Conservation (phyloP, 2,329 filamentous ascomycete genomes). For the Botrytis byssoidea region DNA sequence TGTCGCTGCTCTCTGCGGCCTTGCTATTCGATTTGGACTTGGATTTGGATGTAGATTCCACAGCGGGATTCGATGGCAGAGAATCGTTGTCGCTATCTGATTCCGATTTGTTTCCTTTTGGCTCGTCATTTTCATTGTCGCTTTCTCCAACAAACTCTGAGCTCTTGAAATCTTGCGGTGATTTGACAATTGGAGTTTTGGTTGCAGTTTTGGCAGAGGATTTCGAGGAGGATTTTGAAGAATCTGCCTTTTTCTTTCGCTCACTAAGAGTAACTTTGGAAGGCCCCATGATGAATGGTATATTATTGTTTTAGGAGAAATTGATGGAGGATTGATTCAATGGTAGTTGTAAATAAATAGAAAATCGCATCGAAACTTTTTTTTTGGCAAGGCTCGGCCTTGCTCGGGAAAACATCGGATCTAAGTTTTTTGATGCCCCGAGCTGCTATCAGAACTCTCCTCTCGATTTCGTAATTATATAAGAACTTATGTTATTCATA, state of each 20-base stretch:
- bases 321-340: slow-evolving; percentile 11
- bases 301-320: neutral
- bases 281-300: slow-evolving; percentile 24
- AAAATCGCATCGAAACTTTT: slow-evolving; percentile 24
- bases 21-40: slow-evolving; percentile 32
- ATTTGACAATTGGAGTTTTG: slow-evolving; percentile 14
- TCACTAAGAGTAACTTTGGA: slow-evolving; percentile 27
- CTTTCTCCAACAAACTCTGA: slow-evolving; percentile 35
- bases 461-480: neutral
- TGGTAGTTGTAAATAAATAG: neutral
- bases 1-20: slow-evolving; percentile 24
- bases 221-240: slow-evolving; percentile 24
- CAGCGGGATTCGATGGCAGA: slow-evolving; percentile 25
- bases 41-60: slow-evolving; percentile 4
- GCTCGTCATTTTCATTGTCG: slow-evolving; percentile 32
- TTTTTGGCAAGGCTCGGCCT: slow-evolving; percentile 23
- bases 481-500: neutral
- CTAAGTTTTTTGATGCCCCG: slow-evolving; percentile 23
- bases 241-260: slow-evolving; percentile 26
- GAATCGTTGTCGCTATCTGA: slow-evolving; percentile 32
- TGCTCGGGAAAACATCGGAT: slow-evolving; percentile 22
- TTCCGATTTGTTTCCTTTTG: slow-evolving; percentile 23
- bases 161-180: slow-evolving; percentile 30
- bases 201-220: slow-evolving; percentile 1
- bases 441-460: neutral